Evolutionary conservation across 2,329 filamentous ascomycete genomes (phyloP).

Genomic region (Epichloe elymi): DNA sequence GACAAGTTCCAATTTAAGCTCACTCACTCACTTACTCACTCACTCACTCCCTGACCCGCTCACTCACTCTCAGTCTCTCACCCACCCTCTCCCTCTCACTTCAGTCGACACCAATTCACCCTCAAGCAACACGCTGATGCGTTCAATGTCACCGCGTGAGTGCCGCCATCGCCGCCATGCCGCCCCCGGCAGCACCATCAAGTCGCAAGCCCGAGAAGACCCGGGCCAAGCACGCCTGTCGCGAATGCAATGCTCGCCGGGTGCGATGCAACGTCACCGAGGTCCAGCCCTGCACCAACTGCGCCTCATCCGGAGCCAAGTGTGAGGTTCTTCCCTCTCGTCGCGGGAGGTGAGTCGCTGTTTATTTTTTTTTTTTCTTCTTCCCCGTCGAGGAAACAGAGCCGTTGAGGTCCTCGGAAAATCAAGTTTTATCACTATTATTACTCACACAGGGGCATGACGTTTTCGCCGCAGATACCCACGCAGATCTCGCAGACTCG

Average conservation of each 20-base stretch:
- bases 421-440: too few species aligned
- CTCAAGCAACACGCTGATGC: neutral
- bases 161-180: slow-evolving; percentile 1
- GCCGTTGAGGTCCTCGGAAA: too few species aligned
- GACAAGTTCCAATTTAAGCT: too few species aligned
- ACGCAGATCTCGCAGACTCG: slow-evolving; percentile 10
- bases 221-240: slow-evolving; percentile 23
- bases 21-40: neutral
- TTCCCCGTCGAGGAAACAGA: too few species aligned
- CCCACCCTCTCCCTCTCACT: neutral
- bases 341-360: slow-evolving; percentile 16
- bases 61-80: neutral
- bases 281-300: slow-evolving; percentile 20
- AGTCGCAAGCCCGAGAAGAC: slow-evolving; percentile 19
- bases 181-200: neutral
- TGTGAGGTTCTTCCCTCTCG: slow-evolving; percentile 22
- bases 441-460: too few species aligned
- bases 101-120: neutral
- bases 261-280: slow-evolving; percentile 24
- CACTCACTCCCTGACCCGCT: neutral
- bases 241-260: slow-evolving; percentile 21
- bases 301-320: slow-evolving; percentile 11
- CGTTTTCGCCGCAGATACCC: slow-evolving; percentile 11
- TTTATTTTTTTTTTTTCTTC: too few species aligned
- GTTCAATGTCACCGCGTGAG: neutral